Evolutionary conservation across 805 yeast genomes (phyloP), one percentile per base, ranked within the genome.

Genomic region (Barnettozyma vustinii): DNA sequence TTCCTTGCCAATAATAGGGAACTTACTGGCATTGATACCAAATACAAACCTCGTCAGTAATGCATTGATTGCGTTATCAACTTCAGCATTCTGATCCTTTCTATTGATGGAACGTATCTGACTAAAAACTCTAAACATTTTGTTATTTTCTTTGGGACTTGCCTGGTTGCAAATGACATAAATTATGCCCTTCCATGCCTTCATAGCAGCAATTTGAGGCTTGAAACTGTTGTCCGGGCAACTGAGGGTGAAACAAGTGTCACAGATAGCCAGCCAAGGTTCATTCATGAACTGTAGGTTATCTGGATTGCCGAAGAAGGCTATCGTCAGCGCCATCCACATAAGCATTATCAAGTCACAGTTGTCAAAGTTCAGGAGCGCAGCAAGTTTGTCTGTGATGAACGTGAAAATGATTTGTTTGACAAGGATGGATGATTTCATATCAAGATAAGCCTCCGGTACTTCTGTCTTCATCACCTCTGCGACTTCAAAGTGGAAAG

Each of bases 271-370:
- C 2, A 53, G 9, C 54, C 54, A 53, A 12, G n/a, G 49, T 6
- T 46, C 33, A 12, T 13, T 18, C 2, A 44, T 42, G 5, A 35
- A 27, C 18, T 5, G 6, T 10, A 46, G 30, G 30, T 40, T 50
- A 20, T 19, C 42, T 21, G 56, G 21, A 25, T 54, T 52, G 15
- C 42, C 46, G 16, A 44, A 56, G n/a, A 25, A 30, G 10, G 56
- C 32, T 15, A 61, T 41, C 0, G 63, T 55, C 12, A 60, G 8
- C 2, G 52, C 54, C 12, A 61, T 8, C 65, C 65, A 61, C 9
- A 53, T n/a, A 5, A 33, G 37, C 46, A 45, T 42, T 9, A 42
- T 39, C n/a, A 39, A 10, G 19, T 49, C 46, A n/a, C 37, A 42
- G 32, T 25, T 42, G 7, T 47, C 44, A 19, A 19, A 13, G 9